These are phyloP conservation scores for Coleophoma cylindrospora DNA, from an alignment of 2,329 filamentous ascomycete genomes.

Conservation along the genomic window DNA sequence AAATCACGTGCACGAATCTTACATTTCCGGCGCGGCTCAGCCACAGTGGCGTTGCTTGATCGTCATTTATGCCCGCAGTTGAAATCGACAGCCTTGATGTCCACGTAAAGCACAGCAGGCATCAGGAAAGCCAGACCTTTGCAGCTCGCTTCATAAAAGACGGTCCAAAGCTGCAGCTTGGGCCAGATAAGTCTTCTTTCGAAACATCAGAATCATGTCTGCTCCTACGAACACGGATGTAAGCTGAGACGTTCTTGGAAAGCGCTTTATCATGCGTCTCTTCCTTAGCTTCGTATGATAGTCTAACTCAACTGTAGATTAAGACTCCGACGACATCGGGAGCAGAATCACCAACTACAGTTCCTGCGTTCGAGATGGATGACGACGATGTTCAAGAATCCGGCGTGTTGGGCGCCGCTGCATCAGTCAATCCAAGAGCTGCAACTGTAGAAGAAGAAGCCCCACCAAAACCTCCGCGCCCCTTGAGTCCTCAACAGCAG, in stretches of 20 bases:
- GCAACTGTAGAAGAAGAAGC: conserved; percentile 39
- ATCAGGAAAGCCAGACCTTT: background rate
- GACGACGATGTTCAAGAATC: conserved; percentile 66
- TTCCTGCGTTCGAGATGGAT: conserved; percentile 60
- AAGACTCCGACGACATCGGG: conserved; percentile 24
- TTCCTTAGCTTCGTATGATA: conserved; percentile 1
- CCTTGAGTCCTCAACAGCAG: conserved; percentile 75
- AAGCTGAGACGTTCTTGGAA: conserved; percentile 25
- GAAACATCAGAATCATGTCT: conserved; percentile 32
- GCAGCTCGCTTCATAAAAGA: background rate
- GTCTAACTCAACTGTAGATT: conserved; percentile 12
- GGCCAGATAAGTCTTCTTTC: background rate
- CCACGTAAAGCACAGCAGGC: background rate
- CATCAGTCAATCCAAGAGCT: conserved; percentile 34
- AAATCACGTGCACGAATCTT: too few relatives aligned
- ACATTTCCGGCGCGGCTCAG: too few relatives aligned
- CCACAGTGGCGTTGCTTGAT: too few relatives aligned
- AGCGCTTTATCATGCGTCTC: conserved; percentile 14
- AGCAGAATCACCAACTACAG: conserved; percentile 63
- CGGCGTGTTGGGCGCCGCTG: conserved; percentile 41
- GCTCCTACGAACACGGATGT: conserved; percentile 36
- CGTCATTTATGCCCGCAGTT: background rate
- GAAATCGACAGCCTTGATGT: background rate
- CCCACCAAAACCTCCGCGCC: conserved; percentile 81
- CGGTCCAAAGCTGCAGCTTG: background rate